phyloP scores from a whole-genome alignment of 805 yeast genomes.

The Kodamaea kaohsiungensis region DNA sequence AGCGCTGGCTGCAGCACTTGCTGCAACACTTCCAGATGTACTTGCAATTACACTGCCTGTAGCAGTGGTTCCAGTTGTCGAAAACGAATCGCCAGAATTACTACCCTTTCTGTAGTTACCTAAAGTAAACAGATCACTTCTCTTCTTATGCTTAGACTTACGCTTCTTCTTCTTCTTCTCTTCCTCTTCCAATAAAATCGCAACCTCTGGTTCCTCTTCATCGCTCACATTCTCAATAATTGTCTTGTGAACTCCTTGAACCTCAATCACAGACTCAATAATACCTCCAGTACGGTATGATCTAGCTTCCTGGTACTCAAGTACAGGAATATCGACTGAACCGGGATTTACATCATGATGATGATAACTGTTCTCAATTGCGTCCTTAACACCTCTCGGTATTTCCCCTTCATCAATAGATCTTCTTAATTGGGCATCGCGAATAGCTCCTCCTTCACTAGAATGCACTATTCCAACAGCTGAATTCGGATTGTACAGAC shows the following conservation, averaged over 20 bases:
- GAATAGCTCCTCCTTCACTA: slow-evolving; percentile 47
- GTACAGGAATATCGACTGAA: neutral
- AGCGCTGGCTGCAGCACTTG: neutral
- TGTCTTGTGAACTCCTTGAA: slow-evolving; percentile 82
- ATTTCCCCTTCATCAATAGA: slow-evolving; percentile 4
- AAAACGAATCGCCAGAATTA: slow-evolving; percentile 1
- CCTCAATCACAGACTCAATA: slow-evolving; percentile 78
- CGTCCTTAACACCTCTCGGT: neutral
- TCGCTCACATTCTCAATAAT: slow-evolving; percentile 69
- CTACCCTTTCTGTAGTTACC: slow-evolving; percentile 8
- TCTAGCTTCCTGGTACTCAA: slow-evolving; percentile 35
- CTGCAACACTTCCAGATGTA: neutral
- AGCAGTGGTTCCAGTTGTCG: neutral
- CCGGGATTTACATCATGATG: neutral
- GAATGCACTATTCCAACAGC: slow-evolving; percentile 37
- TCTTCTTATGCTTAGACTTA: slow-evolving; percentile 8
- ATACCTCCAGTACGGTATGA: slow-evolving; percentile 60
- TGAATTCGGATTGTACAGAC: slow-evolving; percentile 1
- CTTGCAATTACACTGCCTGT: neutral
- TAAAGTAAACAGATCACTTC: slow-evolving; percentile 16
- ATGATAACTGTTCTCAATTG: neutral
- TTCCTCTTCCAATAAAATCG: slow-evolving; percentile 2
- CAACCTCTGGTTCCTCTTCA: slow-evolving; percentile 36
- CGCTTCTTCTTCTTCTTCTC: slow-evolving; percentile 11
- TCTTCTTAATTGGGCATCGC: slow-evolving; percentile 21